phyloP scores from a whole-genome alignment of 495 filamentous ascomycete genomes.

The Xylaria cubensis region DNA sequence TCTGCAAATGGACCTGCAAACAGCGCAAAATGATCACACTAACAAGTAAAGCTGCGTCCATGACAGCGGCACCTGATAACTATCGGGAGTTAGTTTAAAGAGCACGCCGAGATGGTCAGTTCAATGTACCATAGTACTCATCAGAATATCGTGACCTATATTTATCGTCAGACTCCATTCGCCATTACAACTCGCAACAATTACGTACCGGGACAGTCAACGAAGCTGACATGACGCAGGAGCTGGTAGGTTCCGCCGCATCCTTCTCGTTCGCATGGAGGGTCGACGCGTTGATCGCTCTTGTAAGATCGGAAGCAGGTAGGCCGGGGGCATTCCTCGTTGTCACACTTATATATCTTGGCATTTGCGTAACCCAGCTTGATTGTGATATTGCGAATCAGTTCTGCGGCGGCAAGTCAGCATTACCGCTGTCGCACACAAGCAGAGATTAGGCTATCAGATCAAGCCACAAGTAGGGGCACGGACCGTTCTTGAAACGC shows the following conservation, averaged over 20 bases:
- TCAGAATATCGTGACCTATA: slow-evolving; percentile 94
- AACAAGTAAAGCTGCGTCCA: slow-evolving; percentile 95
- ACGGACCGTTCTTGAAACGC: slow-evolving; percentile 87
- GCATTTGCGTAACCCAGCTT: slow-evolving; percentile 99
- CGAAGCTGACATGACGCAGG: slow-evolving; percentile 88
- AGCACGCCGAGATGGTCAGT: not conserved
- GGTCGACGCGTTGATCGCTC: slow-evolving; percentile 97
- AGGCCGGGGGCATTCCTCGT: slow-evolving; percentile 84
- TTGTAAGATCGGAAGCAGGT: slow-evolving; percentile 97
- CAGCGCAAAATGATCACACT: slow-evolving; percentile 42
- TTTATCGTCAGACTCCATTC: slow-evolving; percentile 1
- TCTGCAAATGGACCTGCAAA: not conserved
- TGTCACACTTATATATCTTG: slow-evolving; percentile 99
- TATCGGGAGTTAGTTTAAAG: slow-evolving; percentile 8
- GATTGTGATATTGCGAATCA: slow-evolving; percentile 99
- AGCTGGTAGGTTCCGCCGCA: slow-evolving; percentile 85
- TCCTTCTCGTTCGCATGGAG: slow-evolving; percentile 91
- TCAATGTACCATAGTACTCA: slow-evolving; percentile 84
- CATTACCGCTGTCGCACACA: not conserved
- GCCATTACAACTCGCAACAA: not conserved
- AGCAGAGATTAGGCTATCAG: not conserved
- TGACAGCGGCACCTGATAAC: slow-evolving; percentile 97
- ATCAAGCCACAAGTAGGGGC: not conserved
- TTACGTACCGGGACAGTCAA: slow-evolving; percentile 80
- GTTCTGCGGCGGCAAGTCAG: slow-evolving; percentile 47